A percentile compares a stretch with the other conserved stretches of the same genome.
phyloP scores from a whole-genome alignment of 1,284 basidiomycete genomes.

The Macrocystidia cucumis region DNA sequence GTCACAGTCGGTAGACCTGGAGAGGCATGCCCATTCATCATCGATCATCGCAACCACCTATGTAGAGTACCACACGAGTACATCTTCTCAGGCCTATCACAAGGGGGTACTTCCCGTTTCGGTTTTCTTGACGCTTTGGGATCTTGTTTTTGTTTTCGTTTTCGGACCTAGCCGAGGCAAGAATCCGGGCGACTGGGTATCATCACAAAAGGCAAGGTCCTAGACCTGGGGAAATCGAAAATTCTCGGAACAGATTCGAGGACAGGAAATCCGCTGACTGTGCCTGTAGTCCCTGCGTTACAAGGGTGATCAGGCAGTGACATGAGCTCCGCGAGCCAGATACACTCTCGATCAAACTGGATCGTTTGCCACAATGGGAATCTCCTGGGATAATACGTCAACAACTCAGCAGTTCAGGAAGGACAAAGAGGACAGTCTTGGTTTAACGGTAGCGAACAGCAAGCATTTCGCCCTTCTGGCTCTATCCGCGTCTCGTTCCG shows the following conservation, averaged over 20 bases:
- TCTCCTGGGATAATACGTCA: conserved; percentile 36
- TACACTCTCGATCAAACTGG: conserved; percentile 30
- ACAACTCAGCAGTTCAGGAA: conserved; percentile 25
- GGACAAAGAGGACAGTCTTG: conserved; percentile 27
- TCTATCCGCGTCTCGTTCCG: conserved; percentile 33
- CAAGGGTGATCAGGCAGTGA: conserved; percentile 32
- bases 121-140: conserved; percentile 25
- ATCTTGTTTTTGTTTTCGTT: conserved; percentile 19
- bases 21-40: too few relatives aligned
- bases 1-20: too few relatives aligned
- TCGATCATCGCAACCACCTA: too few relatives aligned
- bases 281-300: conserved; percentile 32
- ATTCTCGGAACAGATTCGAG: conserved; percentile 28
- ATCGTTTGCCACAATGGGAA: conserved; percentile 23
- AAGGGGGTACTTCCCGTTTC: conserved; percentile 15
- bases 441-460: conserved; percentile 25
- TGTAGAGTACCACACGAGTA: too few relatives aligned
- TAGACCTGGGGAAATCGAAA: conserved; percentile 21
- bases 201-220: conserved; percentile 21
- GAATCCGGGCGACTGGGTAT: conserved; percentile 15
- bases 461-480: conserved; percentile 24
- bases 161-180: conserved; percentile 29
- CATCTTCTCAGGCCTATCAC: too few relatives aligned
- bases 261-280: conserved; percentile 25
- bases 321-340: conserved; percentile 33